Conservation (phyloP, 768 basidiomycete species). For the Lenzites betulinus region DNA sequence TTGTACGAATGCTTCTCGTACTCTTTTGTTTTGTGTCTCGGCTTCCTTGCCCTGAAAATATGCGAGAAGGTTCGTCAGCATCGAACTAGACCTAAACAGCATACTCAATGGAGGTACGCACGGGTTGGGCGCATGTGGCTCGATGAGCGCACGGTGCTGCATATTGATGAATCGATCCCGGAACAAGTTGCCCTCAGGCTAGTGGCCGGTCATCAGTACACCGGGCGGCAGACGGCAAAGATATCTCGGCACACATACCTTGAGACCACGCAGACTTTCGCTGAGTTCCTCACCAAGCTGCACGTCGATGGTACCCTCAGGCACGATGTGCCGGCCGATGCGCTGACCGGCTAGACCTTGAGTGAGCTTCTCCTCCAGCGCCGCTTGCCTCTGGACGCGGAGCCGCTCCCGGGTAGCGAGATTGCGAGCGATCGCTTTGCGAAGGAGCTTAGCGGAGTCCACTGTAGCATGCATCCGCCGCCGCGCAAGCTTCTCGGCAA, state of each 20-base stretch:
- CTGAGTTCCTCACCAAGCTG: conserved; percentile 90
- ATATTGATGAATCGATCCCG: conserved; percentile 85
- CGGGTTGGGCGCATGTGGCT: conserved; percentile 82
- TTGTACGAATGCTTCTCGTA: conserved; percentile 85
- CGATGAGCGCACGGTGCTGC: conserved; percentile 84
- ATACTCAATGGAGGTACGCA: conserved; percentile 38
- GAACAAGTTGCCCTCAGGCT: conserved; percentile 96
- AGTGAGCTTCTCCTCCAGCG: conserved; percentile 49
- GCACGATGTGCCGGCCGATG: conserved; percentile 80
- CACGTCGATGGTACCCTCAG: conserved; percentile 70
- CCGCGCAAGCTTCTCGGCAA: conserved; percentile 57
- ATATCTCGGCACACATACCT: conserved; percentile 52
- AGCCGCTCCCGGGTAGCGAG: conserved; percentile 42
- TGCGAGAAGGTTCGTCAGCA: conserved; percentile 5
- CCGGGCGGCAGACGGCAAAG: not conserved
- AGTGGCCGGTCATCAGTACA: not conserved
- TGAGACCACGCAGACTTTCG: conserved; percentile 80
- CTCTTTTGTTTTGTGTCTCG: conserved; percentile 54
- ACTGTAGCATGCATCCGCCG: conserved; percentile 67
- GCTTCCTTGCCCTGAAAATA: conserved; percentile 49
- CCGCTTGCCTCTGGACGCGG: conserved; percentile 42
- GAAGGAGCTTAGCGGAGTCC: conserved; percentile 53
- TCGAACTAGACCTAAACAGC: no score
- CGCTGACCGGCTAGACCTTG: conserved; percentile 71
- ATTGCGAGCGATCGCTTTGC: conserved; percentile 42